Conservation (phyloP, 1,284 basidiomycete genomes). For the Rhodotorula sp. region DNA sequence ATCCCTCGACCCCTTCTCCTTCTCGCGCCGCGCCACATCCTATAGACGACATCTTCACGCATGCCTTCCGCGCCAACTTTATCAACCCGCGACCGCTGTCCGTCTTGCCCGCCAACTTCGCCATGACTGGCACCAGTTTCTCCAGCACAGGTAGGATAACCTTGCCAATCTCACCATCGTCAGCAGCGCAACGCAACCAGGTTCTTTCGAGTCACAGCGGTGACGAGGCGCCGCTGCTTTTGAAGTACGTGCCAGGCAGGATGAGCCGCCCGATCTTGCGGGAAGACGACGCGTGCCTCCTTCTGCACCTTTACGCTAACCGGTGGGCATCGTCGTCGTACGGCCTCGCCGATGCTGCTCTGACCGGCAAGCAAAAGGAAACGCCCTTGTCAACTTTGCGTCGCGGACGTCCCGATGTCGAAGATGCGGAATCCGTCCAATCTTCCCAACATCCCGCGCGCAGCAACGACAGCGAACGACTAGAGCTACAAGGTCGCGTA, state of each 20-base stretch:
- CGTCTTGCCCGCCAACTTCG: conserved; percentile 21
- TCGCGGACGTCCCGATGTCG: neutral
- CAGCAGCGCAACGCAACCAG: neutral
- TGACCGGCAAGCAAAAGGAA: neutral
- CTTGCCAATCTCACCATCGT: neutral
- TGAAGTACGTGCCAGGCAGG: neutral
- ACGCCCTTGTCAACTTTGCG: no score
- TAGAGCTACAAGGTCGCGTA: neutral
- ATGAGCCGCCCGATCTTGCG: neutral
- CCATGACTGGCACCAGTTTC: conserved; percentile 4
- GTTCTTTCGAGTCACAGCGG: neutral
- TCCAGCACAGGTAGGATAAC: conserved; percentile 18
- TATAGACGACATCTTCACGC: conserved; percentile 15
- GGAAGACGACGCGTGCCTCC: neutral
- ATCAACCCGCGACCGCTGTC: conserved; percentile 19
- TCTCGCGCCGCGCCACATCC: neutral
- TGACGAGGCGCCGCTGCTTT: neutral
- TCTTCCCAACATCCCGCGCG: no score
- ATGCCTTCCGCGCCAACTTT: conserved; percentile 15
- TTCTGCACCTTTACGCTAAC: conserved; percentile 15
- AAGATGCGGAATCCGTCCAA: no score
- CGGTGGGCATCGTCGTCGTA: neutral
- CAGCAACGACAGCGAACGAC: no score
- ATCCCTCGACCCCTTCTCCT: neutral
- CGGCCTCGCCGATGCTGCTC: conserved; percentile 11